Evolutionary conservation across 805 yeast genomes (phyloP), one percentile per base, ranked within the genome.

Genomic region (Ogataea corticis): DNA sequence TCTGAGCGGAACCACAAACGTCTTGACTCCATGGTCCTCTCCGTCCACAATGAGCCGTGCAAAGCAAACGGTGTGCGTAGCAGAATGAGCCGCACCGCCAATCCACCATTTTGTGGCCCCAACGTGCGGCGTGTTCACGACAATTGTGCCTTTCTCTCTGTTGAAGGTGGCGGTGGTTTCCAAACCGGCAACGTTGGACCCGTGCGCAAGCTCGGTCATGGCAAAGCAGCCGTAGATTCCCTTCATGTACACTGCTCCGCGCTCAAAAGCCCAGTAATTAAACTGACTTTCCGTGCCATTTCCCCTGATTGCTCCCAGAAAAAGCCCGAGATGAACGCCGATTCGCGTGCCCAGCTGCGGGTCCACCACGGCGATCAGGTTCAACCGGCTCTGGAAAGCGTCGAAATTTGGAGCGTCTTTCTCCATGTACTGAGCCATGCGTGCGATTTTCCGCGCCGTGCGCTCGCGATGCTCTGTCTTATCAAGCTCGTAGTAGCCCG

Each of bases 71-170:
- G 88, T 73, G 69, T 91, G 97, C 23, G 91, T 88, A 5, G 97
- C 88, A 16, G 96, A 83, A 66, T 88, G 95, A 10, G 97, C 97
- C 33, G 97, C 97, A 57, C 97, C 97, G 38, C 97, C 97, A 59
- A 91, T 91, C 97, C 97, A 91, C 97, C 97, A 91, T 66, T 91
- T 91, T 19, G 97, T 90, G 35, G 97, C 97, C 30, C 95, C 91
- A 44, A 87, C 66, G 61, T 90, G 87, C 1, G 97, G 97, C 11
- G 97, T 91, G 62, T 87, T 78, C 58, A 91, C 81, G 44, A 77
- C 63, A 61, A 91, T 87, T 51, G 82, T 81, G 57, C 88, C 87
- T 23, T 75, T 76, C 14, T 67, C 69, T 15, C 71, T 69, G 63
- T 88, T 83, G 63, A 76, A 91, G 16, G 85, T 83, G 13, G 97